These are phyloP conservation scores for Nakazawaea pomicola DNA, from an alignment of 805 yeast genomes.

Conservation along the genomic window DNA sequence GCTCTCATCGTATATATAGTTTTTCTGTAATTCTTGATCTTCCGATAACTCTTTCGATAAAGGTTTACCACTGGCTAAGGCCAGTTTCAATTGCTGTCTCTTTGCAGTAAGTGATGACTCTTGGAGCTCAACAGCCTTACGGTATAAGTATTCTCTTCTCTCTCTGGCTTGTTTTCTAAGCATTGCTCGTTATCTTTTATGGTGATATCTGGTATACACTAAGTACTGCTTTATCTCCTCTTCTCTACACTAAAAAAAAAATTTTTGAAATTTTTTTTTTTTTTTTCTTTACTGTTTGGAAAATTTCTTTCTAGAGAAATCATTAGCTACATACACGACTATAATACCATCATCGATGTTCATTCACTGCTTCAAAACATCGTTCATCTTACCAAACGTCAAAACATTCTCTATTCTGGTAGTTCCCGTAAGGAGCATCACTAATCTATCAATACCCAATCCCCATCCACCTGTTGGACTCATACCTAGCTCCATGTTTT, in stretches of 20 bases:
- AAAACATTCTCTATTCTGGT: slow-evolving; percentile 71
- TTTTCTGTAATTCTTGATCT: slow-evolving; percentile 73
- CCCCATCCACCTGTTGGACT: slow-evolving; percentile 99
- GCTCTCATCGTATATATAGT: slow-evolving; percentile 84
- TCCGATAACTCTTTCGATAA: slow-evolving; percentile 88
- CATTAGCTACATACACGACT: slow-evolving; percentile 6
- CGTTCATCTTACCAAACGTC: slow-evolving; percentile 68
- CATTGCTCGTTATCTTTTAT: slow-evolving; percentile 33
- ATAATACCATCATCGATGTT: background rate
- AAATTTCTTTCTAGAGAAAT: background rate
- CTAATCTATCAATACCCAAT: slow-evolving; percentile 83
- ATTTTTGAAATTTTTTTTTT: background rate
- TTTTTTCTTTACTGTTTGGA: background rate
- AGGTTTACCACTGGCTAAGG: slow-evolving; percentile 88
- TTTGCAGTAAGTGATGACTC: slow-evolving; percentile 83
- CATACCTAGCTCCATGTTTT: slow-evolving; percentile 84
- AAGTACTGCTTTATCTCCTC: background rate
- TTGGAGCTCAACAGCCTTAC: slow-evolving; percentile 84
- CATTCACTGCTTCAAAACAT: slow-evolving; percentile 55
- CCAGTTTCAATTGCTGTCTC: slow-evolving; percentile 79
- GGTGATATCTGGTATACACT: background rate
- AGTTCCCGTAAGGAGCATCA: slow-evolving; percentile 67
- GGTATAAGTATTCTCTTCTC: slow-evolving; percentile 87
- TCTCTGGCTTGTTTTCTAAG: slow-evolving; percentile 93
- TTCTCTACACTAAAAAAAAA: background rate